Percentiles rank a stretch among this genome's conserved stretches.
Evolutionary conservation across 139 green algal species (phyloP).

Genomic region (Picocystis salinarum): DNA sequence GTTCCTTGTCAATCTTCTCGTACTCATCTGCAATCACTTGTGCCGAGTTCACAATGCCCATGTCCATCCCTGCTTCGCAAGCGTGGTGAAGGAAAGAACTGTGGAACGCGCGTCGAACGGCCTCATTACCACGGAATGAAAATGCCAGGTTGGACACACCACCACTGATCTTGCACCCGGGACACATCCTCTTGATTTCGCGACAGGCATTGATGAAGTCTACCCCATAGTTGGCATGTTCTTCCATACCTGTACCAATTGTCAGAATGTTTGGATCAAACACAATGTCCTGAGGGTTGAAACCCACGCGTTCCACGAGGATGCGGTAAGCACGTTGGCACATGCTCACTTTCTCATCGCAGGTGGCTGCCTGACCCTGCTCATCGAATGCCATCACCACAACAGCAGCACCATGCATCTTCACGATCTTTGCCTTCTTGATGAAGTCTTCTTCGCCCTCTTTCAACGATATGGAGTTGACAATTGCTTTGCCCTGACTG

Average conservation of each 20-base stretch:
- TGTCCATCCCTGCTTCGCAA: constrained; percentile 92
- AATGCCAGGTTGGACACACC: constrained; percentile 98
- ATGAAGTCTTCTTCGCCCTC: constrained; percentile 87
- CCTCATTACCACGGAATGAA: constrained; percentile 92
- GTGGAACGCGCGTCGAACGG: constrained; percentile 84
- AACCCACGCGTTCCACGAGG: constrained; percentile 84
- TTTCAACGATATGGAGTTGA: constrained; percentile 96
- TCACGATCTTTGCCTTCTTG: constrained; percentile 50
- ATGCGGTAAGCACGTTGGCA: constrained; percentile 84
- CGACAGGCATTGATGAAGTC: constrained; percentile 86
- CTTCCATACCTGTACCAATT: constrained; percentile 79
- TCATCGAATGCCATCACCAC: constrained; percentile 99
- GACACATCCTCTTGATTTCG: constrained; percentile 89
- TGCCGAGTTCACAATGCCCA: constrained; percentile 94
- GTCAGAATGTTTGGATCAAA: constrained; percentile 99
- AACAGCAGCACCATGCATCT: constrained; percentile 75
- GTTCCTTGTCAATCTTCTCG: constrained; percentile 92
- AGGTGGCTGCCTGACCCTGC: constrained; percentile 40
- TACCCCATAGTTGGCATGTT: constrained; percentile 99
- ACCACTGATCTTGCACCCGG: constrained; percentile 81
- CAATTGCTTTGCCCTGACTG: constrained; percentile 91
- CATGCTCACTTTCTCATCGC: constrained; percentile 53
- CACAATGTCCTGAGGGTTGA: constrained; percentile 90
- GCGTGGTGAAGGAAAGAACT: constrained; percentile 84
- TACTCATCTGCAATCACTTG: constrained; percentile 89